Evolutionary conservation across 768 basidiomycete species (phyloP).

Genomic region (Termitomyces sp.): DNA sequence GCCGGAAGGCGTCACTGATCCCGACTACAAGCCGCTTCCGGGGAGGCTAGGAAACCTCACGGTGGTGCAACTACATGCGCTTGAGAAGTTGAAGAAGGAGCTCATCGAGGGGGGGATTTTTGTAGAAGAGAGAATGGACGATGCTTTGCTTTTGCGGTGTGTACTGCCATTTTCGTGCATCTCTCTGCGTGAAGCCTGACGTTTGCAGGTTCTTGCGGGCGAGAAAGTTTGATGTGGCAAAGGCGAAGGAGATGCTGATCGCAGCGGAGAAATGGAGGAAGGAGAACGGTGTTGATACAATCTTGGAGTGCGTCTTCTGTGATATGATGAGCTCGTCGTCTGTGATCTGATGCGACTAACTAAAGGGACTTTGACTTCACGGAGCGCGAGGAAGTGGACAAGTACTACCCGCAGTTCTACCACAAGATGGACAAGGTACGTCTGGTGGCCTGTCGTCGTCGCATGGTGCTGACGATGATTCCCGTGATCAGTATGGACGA

Average conservation of each 20-base stretch:
- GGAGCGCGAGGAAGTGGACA: conserved; percentile 79
- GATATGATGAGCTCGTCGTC: too few species aligned
- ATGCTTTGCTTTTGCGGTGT: conserved; percentile 61
- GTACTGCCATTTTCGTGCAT: neutral
- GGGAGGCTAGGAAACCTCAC: conserved; percentile 77
- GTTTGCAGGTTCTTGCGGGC: conserved; percentile 79
- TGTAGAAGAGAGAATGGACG: conserved; percentile 64
- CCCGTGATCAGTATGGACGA: conserved; percentile 77
- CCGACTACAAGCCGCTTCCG: conserved; percentile 60
- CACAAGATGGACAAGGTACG: conserved; percentile 92
- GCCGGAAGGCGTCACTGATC: conserved; percentile 59
- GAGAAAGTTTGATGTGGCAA: conserved; percentile 82
- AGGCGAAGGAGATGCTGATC: conserved; percentile 83
- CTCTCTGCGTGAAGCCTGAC: neutral
- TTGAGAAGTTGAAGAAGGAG: conserved; percentile 65
- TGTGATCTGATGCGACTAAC: neutral
- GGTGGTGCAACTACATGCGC: conserved; percentile 52
- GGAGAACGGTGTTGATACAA: conserved; percentile 77
- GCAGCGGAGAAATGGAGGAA: conserved; percentile 86
- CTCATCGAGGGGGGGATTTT: conserved; percentile 58
- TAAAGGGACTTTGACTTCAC: conserved; percentile 80
- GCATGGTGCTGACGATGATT: neutral
- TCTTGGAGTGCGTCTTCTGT: conserved; percentile 49
- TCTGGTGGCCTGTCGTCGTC: neutral
- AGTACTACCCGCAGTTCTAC: conserved; percentile 94